phyloP scores from a whole-genome alignment of 257 asterid species.

The Solanum sparsipilum region DNA sequence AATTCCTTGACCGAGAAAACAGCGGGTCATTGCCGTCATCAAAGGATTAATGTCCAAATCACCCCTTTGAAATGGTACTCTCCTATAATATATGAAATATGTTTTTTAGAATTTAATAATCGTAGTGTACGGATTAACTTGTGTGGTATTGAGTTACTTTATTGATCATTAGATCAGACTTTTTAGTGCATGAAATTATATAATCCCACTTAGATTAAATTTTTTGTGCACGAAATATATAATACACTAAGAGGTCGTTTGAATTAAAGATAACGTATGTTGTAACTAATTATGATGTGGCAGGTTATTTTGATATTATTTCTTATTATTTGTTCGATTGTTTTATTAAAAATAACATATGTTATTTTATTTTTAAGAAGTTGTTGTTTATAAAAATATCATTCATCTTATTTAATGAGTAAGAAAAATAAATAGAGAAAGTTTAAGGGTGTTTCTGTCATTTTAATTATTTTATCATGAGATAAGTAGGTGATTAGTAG shows the following conservation, averaged over 20 bases:
- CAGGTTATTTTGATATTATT: background rate
- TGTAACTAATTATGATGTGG: background rate
- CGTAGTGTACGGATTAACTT: background rate
- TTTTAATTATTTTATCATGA: background rate
- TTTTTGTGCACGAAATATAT: too few species aligned
- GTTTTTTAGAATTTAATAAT: background rate
- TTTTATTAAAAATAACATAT: too few species aligned
- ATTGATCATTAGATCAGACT: background rate
- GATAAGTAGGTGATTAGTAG: too few species aligned
- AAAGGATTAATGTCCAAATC: background rate
- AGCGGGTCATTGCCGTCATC: background rate
- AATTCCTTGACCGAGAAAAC: background rate
- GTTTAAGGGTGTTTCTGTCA: background rate
- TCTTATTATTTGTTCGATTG: accelerated
- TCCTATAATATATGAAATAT: background rate
- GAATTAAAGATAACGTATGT: background rate
- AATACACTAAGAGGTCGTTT: background rate
- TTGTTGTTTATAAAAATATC: background rate
- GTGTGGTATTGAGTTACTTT: background rate
- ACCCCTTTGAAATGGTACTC: background rate
- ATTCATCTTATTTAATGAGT: background rate
- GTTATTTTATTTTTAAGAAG: too few species aligned
- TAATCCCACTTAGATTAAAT: too few species aligned
- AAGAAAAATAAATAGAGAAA: background rate
- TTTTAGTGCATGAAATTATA: background rate